Evolutionary conservation across 176 grass and related monocot species (phyloP).

Genomic region (Oryza punctata): DNA sequence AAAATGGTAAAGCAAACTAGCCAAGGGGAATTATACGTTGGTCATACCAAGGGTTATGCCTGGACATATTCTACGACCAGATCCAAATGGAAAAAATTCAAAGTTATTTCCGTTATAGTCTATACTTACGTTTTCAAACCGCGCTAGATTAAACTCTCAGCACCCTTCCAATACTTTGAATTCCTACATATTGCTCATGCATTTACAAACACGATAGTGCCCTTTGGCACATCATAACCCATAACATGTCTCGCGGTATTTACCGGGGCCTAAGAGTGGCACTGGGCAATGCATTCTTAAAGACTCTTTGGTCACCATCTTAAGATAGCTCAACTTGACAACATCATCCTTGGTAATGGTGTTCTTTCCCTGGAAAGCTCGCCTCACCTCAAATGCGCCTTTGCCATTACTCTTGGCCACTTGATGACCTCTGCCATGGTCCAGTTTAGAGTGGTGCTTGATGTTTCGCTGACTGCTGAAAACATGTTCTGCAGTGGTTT

Average conservation of each 20-base stretch:
- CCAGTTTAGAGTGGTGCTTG: constrained; percentile 7
- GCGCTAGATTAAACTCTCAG: constrained; percentile 26
- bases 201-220: background rate
- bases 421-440: constrained; percentile 18
- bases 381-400: constrained; percentile 9
- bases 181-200: background rate
- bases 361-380: constrained; percentile 14
- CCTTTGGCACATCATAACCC: constrained; percentile 27
- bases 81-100: constrained; percentile 9
- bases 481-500: constrained; percentile 19
- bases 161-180: background rate
- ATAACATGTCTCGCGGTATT: constrained; percentile 7
- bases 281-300: background rate
- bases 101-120: background rate
- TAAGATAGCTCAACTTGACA: background rate
- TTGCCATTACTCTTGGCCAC: background rate
- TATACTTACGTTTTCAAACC: background rate
- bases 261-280: background rate
- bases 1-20: constrained; percentile 23
- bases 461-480: background rate
- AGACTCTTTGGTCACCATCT: background rate
- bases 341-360: constrained; percentile 1
- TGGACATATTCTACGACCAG: background rate
- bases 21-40: background rate
- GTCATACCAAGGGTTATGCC: constrained; percentile 3